These are phyloP conservation scores for Juncus effusus DNA, from an alignment of 176 grass and related monocot genomes.

Conservation along the genomic window DNA sequence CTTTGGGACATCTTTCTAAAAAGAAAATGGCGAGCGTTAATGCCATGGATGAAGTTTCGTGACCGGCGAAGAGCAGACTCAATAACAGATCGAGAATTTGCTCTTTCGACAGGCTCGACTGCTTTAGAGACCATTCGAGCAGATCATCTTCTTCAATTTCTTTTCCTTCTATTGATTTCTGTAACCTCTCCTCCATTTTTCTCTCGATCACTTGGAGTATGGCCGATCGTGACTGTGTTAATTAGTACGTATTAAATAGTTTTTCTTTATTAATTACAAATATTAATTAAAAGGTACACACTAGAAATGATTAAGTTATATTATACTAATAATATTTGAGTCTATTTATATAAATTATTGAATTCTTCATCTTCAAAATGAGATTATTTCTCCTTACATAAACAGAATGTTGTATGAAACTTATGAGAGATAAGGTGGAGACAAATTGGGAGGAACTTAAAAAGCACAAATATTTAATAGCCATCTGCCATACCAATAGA, in stretches of 20 bases:
- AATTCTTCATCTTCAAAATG: too few relatives aligned
- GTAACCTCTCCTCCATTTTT: conserved; percentile 66
- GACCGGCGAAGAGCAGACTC: conserved; percentile 86
- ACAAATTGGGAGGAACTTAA: conserved; percentile 4
- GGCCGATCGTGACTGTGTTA: conserved; percentile 45
- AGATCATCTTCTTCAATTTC: conserved; percentile 74
- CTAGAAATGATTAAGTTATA: neutral
- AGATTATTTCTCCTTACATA: neutral
- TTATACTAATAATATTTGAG: neutral
- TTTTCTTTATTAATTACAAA: neutral
- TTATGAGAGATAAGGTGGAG: neutral
- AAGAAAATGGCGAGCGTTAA: conserved; percentile 83
- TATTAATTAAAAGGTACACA: neutral
- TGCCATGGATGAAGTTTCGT: conserved; percentile 92
- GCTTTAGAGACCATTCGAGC: conserved; percentile 71
- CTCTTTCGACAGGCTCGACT: conserved; percentile 63
- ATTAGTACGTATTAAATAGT: neutral
- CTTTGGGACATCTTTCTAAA: conserved; percentile 72
- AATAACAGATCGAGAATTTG: conserved; percentile 93
- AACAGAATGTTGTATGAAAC: neutral
- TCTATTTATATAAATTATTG: neutral
- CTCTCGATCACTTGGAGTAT: conserved; percentile 84
- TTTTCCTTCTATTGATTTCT: conserved; percentile 29
- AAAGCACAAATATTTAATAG: conserved; percentile 1
- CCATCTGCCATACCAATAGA: conserved; percentile 6